Conservation (phyloP, 768 basidiomycete genomes). For the Termitomyces bulborhizus region DNA sequence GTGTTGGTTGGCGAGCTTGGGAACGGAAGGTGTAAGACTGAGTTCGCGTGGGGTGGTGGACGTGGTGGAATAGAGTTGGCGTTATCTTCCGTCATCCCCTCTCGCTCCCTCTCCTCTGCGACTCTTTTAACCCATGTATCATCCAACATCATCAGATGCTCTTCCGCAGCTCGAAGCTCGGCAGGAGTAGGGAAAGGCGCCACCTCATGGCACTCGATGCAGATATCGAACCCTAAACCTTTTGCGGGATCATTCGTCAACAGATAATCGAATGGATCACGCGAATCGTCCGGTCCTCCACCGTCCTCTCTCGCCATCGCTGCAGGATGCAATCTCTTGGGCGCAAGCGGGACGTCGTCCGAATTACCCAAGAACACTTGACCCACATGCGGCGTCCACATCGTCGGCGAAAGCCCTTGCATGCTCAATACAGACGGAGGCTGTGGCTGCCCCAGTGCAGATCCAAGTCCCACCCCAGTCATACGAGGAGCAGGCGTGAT, state of each 20-base stretch:
- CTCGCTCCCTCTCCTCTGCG: slow-evolving; percentile 15
- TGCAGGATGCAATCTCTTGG: slow-evolving; percentile 20
- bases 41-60: slow-evolving; percentile 66
- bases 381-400: slow-evolving; percentile 52
- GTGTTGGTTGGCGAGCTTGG: slow-evolving; percentile 60
- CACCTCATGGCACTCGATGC: slow-evolving; percentile 82
- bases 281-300: slow-evolving; percentile 9
- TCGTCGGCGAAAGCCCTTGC: slow-evolving; percentile 28
- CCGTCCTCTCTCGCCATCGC: neutral
- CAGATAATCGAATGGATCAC: slow-evolving; percentile 37
- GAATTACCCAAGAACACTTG: slow-evolving; percentile 82
- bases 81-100: slow-evolving; percentile 11
- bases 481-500: neutral
- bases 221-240: slow-evolving; percentile 77
- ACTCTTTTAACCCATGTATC: slow-evolving; percentile 53
- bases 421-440: slow-evolving; percentile 4
- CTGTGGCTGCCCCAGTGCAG: neutral
- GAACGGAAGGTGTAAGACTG: slow-evolving; percentile 71
- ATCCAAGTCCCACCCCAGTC: neutral
- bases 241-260: slow-evolving; percentile 35
- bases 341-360: slow-evolving; percentile 62
- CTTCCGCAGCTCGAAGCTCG: slow-evolving; percentile 69
- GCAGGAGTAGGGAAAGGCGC: slow-evolving; percentile 66
- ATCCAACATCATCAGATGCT: slow-evolving; percentile 64
- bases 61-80: slow-evolving; percentile 35